These are phyloP conservation scores for Polytolypa hystricis DNA, from an alignment of 2,329 filamentous ascomycete genomes.

Conservation along the genomic window DNA sequence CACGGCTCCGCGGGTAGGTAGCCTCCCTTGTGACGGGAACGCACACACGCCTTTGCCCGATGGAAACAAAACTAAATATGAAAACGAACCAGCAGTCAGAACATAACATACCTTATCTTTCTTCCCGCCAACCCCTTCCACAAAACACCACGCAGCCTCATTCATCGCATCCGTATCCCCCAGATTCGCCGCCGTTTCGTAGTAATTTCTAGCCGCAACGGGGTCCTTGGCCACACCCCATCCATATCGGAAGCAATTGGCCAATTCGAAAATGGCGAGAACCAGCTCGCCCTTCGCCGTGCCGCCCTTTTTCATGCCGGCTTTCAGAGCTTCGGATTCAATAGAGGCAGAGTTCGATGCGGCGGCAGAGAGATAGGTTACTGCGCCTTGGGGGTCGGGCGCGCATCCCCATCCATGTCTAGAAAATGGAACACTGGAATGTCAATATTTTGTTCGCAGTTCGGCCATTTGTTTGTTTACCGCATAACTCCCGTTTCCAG, in stretches of 20 bases:
- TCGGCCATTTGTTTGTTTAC: constrained; percentile 1
- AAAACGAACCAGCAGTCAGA: not conserved
- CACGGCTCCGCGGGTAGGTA: no score
- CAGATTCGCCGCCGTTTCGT: constrained; percentile 92
- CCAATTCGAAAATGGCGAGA: constrained; percentile 86
- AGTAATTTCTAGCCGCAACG: constrained; percentile 78
- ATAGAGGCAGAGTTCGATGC: constrained; percentile 82
- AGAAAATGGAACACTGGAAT: no score
- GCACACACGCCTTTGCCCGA: not conserved
- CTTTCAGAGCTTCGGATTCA: constrained; percentile 72
- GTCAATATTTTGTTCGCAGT: no score
- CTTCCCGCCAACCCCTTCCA: constrained; percentile 92
- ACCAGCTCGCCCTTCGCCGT: constrained; percentile 93
- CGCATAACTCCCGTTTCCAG: no score
- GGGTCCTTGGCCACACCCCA: constrained; percentile 87
- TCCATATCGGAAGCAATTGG: constrained; percentile 68
- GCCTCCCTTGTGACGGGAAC: no score
- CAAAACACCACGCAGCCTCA: constrained; percentile 88
- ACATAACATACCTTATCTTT: constrained; percentile 82
- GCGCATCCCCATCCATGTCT: constrained; percentile 90
- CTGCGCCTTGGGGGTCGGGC: constrained; percentile 59
- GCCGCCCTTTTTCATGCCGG: constrained; percentile 85
- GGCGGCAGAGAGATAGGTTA: constrained; percentile 76
- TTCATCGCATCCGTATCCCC: constrained; percentile 98
- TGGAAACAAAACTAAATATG: not conserved